phyloP scores from a whole-genome alignment of 352 stramenopile genomes.

The Phytopythium mirpurense region DNA sequence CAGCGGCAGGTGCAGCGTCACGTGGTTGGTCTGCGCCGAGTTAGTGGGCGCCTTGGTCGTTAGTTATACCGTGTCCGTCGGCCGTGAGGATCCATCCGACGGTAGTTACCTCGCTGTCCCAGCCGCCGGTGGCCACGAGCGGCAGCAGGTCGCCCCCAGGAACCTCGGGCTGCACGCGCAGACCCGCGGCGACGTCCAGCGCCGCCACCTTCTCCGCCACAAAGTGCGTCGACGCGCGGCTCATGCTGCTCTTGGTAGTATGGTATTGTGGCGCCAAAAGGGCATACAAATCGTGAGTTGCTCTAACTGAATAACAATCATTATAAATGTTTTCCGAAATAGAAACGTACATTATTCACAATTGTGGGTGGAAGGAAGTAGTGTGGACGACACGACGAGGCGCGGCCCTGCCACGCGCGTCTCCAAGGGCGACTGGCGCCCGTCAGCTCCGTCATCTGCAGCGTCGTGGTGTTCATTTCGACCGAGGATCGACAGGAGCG shows the following conservation, averaged over 20 bases:
- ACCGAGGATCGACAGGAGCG: conserved; percentile 15
- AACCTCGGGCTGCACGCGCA: conserved; percentile 27
- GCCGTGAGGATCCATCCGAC: not conserved
- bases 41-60: too few relatives aligned
- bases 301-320: too few relatives aligned
- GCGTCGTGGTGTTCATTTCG: conserved; percentile 1
- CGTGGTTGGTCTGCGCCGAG: conserved; percentile 33
- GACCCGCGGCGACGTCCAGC: conserved; percentile 59
- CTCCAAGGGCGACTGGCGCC: conserved; percentile 6
- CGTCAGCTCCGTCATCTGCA: conserved; percentile 7
- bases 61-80: too few relatives aligned
- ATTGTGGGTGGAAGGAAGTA: too few relatives aligned
- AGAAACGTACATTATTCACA: too few relatives aligned
- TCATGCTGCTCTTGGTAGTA: conserved; percentile 9
- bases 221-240: conserved; percentile 50
- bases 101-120: conserved; percentile 40
- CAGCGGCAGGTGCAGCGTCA: conserved; percentile 48
- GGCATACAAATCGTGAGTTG: too few relatives aligned
- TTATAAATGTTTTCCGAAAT: too few relatives aligned
- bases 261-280: too few relatives aligned
- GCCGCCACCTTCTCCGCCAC: conserved; percentile 55
- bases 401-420: too few relatives aligned
- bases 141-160: conserved; percentile 33
- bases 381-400: too few relatives aligned
- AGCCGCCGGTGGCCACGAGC: conserved; percentile 49